Conservation (phyloP, 257 asterid genomes). For the Ocimum tenuiflorum region DNA sequence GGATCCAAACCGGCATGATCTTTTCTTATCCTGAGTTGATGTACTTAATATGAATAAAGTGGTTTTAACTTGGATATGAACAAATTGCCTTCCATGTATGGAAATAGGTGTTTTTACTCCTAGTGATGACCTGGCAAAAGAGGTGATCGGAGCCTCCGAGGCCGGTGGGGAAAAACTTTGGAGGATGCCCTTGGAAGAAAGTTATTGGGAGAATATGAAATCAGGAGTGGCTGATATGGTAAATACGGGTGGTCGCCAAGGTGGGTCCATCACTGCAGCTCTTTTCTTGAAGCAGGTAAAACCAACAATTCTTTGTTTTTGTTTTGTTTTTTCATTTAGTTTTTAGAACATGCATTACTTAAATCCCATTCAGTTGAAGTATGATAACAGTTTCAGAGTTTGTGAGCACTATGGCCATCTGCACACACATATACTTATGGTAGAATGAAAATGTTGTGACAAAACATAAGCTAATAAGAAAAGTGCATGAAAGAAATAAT, state of each 20-base stretch:
- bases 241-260: constrained; percentile 90
- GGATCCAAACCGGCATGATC: too few species aligned
- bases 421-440: not conserved
- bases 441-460: too few species aligned
- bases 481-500: not conserved
- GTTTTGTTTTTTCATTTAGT: too few species aligned
- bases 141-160: constrained; percentile 81
- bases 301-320: not conserved
- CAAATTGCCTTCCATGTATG: not conserved
- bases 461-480: too few species aligned
- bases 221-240: constrained; percentile 98
- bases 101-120: constrained; percentile 81
- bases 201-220: constrained; percentile 95
- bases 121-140: constrained; percentile 83
- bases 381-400: not conserved
- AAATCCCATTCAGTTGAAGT: not conserved
- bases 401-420: not conserved
- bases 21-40: not conserved
- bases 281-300: constrained; percentile 96
- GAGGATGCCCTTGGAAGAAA: constrained; percentile 97
- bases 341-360: too few species aligned
- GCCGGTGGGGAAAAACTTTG: constrained; percentile 81
- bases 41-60: not conserved
- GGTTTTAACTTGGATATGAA: not conserved
- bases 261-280: constrained; percentile 91